Evolutionary conservation across 2,329 filamentous ascomycete genomes (phyloP), one percentile per base, ranked within the genome.

Genomic region (Scolecobasidium constrictum): DNA sequence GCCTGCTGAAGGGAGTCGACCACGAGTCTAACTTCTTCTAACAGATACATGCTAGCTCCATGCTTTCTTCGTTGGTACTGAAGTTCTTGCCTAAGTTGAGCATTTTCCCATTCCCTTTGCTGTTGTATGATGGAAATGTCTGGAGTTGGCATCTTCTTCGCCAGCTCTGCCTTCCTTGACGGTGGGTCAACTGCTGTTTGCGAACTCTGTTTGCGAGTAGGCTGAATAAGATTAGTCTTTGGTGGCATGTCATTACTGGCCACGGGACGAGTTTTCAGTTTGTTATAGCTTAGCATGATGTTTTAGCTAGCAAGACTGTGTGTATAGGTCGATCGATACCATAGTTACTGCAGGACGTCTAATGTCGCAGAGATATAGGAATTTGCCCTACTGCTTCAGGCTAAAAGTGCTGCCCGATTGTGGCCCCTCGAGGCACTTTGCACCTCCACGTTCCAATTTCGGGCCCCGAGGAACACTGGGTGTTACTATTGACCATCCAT

Each of bases 71-170:
- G 20, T 39, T 39, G 20, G 37, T 39, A 39, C 37, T 39, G 20
- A 39, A 39, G 37, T 39, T 39, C 37, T 23, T 39, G 21, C 11
- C 37, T 39, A 12, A 39, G 37, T 18, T 39, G 37, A 39, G 37
- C 21, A 17, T 39, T 39, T 18, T 39, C 37, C 37, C 37, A 39
- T 39, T 39, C 37, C 37, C 37, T 39, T 39, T 39, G 37, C 21
- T 39, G 20, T 39, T 39, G 20, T 23, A 39, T 39, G 20, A 39
- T 39, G 21, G 37, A 39, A 39, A 39, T 39, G 21, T 39, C 37
- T 39, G 20, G 37, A 18, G 37, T 39, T 23, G 37, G 37, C 37
- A 39, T 39, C 21, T 39, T 39, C 37, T 39, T 39, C 21, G 37
- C 37, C 37, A 18, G 21, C 37, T 39, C 37, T 39, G 21, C 21